Percentiles rank a stretch among this genome's conserved stretches.
Evolutionary conservation across 1,139 yeast genomes (phyloP).

Genomic region (Pneumocystis canis): DNA sequence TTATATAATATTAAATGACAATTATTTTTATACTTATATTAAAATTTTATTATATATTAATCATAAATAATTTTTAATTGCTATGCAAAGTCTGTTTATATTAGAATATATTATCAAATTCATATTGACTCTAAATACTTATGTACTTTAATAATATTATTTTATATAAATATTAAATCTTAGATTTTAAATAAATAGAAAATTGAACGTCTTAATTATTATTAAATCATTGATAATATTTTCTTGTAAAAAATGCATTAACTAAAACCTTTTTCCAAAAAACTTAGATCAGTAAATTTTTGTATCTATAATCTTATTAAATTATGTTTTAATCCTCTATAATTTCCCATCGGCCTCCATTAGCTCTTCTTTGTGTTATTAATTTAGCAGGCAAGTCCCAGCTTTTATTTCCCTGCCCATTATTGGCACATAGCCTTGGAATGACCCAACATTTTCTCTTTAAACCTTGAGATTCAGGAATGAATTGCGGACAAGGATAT

Average conservation of each 20-base stretch:
- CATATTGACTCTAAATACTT: too few relatives aligned
- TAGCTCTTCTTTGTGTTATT: slow-evolving; percentile 3
- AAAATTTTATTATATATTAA: too few relatives aligned
- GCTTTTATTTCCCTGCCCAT: slow-evolving; percentile 10
- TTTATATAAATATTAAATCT: too few relatives aligned
- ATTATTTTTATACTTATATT: too few relatives aligned
- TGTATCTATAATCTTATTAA: not conserved
- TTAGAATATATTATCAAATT: too few relatives aligned
- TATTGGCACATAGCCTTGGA: slow-evolving; percentile 6
- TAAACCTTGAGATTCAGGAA: slow-evolving; percentile 1
- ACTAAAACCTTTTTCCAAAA: not conserved
- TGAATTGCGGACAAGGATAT: slow-evolving; percentile 2
- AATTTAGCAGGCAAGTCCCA: slow-evolving; percentile 10
- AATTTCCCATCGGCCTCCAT: not conserved
- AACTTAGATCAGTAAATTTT: not conserved
- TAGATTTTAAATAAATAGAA: too few relatives aligned
- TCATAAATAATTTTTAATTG: too few relatives aligned
- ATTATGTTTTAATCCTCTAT: not conserved
- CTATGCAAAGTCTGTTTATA: not conserved
- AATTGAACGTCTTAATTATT: too few relatives aligned
- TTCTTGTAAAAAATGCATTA: not conserved
- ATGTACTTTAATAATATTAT: too few relatives aligned
- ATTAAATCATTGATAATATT: too few relatives aligned
- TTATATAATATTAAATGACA: too few relatives aligned
- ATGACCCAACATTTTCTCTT: slow-evolving; percentile 7